Base-by-base conservation (phyloP, 768 basidiomycete species). In the Chalciporus chontae region DNA sequence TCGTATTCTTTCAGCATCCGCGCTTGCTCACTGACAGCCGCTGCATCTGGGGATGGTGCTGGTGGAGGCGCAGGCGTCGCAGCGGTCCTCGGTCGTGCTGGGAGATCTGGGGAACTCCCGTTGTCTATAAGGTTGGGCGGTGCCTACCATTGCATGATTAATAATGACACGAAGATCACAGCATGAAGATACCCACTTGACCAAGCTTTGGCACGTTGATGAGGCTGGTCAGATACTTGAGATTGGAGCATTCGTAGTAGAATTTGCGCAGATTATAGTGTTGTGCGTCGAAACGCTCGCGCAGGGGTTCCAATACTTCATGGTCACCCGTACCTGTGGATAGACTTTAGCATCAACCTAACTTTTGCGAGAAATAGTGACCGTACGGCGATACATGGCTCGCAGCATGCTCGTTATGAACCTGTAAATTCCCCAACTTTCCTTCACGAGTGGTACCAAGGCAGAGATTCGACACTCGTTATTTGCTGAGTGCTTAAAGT, bases 371-470 rank as follows among this genome's bases (percentile, higher is more conserved):
- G 29, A 36, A 19, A 40, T 40, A 48, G 4, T 36, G 21, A 73
- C 82, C 65, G 63, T 63, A 95, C 95, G 75, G 72, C 96, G 77
- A 65, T 95, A 90, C 88, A 99, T 90, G 1, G 96, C 96, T 21
- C 96, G 79, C 66, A 98, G 74, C 96, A 99, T 99, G 71, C 91
- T 94, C 9, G 95, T 98, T 65, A 98, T 94, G 71, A 98, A 99
- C 40, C 92, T 81, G 71, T 99, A 99, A 50, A 99, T 99, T 32
- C 95, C 95, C 84, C 94, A 99, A 60, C 92, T 95, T 71, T 99
- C 96, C 71, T 99, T 99, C 47, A 99, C 96, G 11, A 97, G 78
- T 19, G 96, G 95, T 2, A 99, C 96, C 42, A 99, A 73, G 2
- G 96, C 77, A 29, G 94, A 95, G 52, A 99, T 99, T 24, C 94